Base-by-base conservation (phyloP, 345 rosid genomes). In the Salix arbutifolia region DNA sequence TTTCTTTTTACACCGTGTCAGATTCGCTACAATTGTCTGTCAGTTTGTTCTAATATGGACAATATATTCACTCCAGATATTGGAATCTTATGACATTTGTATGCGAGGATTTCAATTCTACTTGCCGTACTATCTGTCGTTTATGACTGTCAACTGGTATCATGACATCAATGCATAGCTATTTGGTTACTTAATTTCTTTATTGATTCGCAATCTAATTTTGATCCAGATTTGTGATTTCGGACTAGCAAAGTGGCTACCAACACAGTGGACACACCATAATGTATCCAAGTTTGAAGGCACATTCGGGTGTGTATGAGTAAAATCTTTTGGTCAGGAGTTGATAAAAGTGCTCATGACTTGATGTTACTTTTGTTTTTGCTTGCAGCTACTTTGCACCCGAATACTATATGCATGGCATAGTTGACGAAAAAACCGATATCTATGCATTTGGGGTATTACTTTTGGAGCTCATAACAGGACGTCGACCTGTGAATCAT, bases 181-280 rank as follows among this genome's bases (percentile, higher is more conserved):
- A 28, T 40, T 73, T 33, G 35, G 73, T 70, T 19, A 44, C 37
- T 40, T 66, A 61, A 62, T n/a, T 31, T 33, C 33, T 64, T 70
- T 65, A 73, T 74, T 74, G 81, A 78, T 76, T 68, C 46, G 18
- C 35, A 61, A 60, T 16, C 18, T 17, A 18, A 67, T 75, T 73
- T 65, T 73, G 11, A 66, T 76, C 62, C 83, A 91, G 96, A 95
- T 95, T 71, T 93, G 97, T 64, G 98, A 95, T 86, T 95, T 95
- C 9, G 99, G 98, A 62, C 86, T 93, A 58, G 97, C 99, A 14
- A 95, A 91, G 84, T 95, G 99, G 99, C 92, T 95, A 19, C 99
- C 97, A 1, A 86, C 81, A 60, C 90, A 95, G 65, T 86, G 90
- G 90, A 89, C 93, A 38, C 99, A 93, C 71, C 93, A 87, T 77